Base-by-base conservation (phyloP, 208 protist species). In the Trypanosomatidae sp. region DNA sequence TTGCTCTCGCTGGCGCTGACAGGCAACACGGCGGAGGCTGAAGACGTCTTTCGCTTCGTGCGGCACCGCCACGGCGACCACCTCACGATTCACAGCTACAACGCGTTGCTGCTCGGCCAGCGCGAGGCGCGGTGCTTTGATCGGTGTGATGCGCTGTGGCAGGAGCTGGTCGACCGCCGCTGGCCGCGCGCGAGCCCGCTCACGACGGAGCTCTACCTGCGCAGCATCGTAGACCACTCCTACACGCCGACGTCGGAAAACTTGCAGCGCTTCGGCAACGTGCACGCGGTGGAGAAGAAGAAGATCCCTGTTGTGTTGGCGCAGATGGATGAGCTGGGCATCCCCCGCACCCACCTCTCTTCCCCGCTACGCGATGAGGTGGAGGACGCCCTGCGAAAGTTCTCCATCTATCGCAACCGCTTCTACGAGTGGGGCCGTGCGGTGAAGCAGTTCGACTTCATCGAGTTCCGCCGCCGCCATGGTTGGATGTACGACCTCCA, bases 371-470 rank as follows among this genome's bases (percentile, higher is more conserved):
- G 85, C 59, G 89, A 95, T 66, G 91, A 97, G 77, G 86, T 95
- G n/a, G 91, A 97, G 80, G 91, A 95, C 62, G 85, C 91, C 5
- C 76, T 97, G 66, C 89, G 92, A n/a, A 93, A 94, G 79, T 96
- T 91, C 71, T 77, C 69, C 65, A 91, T 95, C 49, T 88, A 92
- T 66, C 77, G 77, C 39, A 80, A 81, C 25, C 80, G 90, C 62
- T 95, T 91, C 84, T 96, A 96, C 77, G 90, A 94, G 65, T 96
- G 92, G 92, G 92, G 92, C 3, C 88, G 92, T 10, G 92, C 92
- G 43, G 90, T 95, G 72, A 94, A 96, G 77, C 92, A 95, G 85
- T 96, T 96, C 41, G 87, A 92, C 82, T 96, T 96, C 72, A 93
- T 95, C 65, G 88, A 96, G 77, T 96, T 96, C 80, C 88, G 92